phyloP scores from a whole-genome alignment of 2,329 filamentous ascomycete species.

The Arthrobotrys musiformis region DNA sequence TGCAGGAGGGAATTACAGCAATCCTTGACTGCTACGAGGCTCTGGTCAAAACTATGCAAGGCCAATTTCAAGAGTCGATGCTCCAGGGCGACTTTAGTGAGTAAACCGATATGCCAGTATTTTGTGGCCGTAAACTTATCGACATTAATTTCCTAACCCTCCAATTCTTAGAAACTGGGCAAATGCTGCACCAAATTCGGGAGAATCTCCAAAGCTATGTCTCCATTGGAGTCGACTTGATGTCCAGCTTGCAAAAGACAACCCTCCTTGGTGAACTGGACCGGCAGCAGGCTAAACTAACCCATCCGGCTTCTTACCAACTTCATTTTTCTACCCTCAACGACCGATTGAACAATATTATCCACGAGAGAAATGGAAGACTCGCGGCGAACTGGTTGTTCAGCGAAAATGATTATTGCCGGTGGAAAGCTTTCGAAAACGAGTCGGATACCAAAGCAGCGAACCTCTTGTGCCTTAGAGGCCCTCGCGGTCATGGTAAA shows the following conservation, averaged over 20 bases:
- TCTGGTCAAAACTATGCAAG: not conserved
- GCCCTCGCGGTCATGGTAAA: constrained; percentile 24
- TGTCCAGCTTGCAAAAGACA: not conserved
- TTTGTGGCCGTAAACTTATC: too few relatives aligned
- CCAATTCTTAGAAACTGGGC: constrained; percentile 12
- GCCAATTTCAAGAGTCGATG: constrained; percentile 22
- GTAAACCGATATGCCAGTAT: too few relatives aligned
- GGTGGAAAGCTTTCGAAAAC: not conserved
- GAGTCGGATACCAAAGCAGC: not conserved
- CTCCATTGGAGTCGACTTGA: not conserved
- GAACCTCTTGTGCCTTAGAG: constrained; percentile 3
- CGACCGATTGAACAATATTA: constrained; percentile 17
- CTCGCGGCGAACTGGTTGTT: constrained; percentile 8
- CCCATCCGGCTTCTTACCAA: not conserved
- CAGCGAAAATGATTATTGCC: constrained; percentile 9
- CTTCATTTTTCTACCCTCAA: constrained; percentile 12
- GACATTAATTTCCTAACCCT: not conserved
- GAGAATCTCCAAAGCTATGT: constrained; percentile 32
- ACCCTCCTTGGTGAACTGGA: constrained; percentile 4
- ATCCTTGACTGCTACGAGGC: constrained; percentile 16
- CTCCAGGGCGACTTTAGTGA: constrained; percentile 11
- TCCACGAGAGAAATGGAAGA: constrained; percentile 1
- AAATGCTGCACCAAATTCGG: constrained; percentile 12
- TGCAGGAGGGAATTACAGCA: not conserved
- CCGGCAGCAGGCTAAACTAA: not conserved